phyloP scores from a whole-genome alignment of 345 rosid species.

The Lepidium aucheri region DNA sequence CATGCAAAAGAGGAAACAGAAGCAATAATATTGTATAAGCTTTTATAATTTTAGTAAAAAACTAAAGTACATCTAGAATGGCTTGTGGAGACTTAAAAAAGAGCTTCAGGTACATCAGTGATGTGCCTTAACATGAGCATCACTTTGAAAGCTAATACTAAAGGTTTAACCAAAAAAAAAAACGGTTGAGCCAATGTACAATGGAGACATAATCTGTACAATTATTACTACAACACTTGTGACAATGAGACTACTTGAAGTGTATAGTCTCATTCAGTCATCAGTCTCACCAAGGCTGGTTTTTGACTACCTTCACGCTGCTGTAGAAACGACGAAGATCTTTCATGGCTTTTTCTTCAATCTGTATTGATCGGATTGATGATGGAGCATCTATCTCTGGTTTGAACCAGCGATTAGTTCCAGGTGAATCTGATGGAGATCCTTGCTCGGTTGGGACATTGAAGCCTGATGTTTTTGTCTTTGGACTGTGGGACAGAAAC shows the following conservation, averaged over 20 bases:
- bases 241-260: conserved; percentile 4
- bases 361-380: conserved; percentile 80
- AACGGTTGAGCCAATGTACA: conserved; percentile 8
- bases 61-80: background rate
- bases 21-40: no score
- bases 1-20: no score
- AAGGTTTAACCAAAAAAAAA: background rate
- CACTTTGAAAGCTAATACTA: background rate
- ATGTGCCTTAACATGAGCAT: conserved; percentile 7
- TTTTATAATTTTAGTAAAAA: no score
- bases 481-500: conserved; percentile 58
- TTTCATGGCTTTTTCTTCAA: conserved; percentile 92
- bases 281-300: conserved; percentile 32
- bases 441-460: conserved; percentile 53
- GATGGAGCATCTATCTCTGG: conserved; percentile 69
- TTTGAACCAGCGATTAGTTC: conserved; percentile 86
- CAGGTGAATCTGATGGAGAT: conserved; percentile 81
- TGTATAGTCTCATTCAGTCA: conserved; percentile 1
- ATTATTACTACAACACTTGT: conserved; percentile 14
- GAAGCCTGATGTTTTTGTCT: conserved; percentile 68
- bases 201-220: conserved; percentile 23
- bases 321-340: conserved; percentile 84
- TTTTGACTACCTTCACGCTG: conserved; percentile 76
- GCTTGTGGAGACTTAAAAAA: conserved; percentile 6
- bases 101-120: conserved; percentile 16